phyloP scores from a whole-genome alignment of 441 rosid species.

The Populus trichocarpa region DNA sequence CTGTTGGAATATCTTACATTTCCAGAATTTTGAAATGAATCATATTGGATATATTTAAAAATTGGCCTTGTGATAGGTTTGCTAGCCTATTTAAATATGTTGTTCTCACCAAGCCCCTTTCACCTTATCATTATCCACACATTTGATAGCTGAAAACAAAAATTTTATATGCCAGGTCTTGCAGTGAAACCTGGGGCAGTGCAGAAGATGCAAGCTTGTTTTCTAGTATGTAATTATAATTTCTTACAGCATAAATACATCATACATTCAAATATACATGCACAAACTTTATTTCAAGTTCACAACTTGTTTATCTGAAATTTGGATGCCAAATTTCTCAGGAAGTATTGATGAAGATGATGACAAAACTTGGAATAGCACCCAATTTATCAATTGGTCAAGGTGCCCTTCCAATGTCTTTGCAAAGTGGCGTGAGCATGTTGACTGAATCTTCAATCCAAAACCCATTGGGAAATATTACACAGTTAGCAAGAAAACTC shows the following conservation, averaged over 20 bases:
- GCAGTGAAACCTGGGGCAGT: slow-evolving; percentile 82
- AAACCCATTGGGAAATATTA: slow-evolving; percentile 38
- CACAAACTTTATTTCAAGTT: not conserved
- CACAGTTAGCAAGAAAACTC: slow-evolving; percentile 32
- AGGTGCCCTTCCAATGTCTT: slow-evolving; percentile 37
- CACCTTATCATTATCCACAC: not conserved
- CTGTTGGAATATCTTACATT: not conserved
- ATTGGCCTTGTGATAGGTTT: not conserved
- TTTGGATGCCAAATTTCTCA: slow-evolving; percentile 28
- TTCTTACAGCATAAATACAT: not conserved
- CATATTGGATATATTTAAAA: not conserved
- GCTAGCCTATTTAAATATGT: not conserved
- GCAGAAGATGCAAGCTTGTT: slow-evolving; percentile 53
- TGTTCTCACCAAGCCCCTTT: not conserved
- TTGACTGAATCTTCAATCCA: slow-evolving; percentile 32
- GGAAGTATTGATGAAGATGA: slow-evolving; percentile 56
- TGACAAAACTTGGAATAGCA: slow-evolving; percentile 54
- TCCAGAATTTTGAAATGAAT: slow-evolving; percentile 6
- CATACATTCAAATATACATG: not conserved
- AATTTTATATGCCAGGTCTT: slow-evolving; percentile 47
- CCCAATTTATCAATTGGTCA: slow-evolving; percentile 37
- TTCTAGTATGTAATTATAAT: slow-evolving; percentile 38
- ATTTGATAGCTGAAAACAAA: not conserved
- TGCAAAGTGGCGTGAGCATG: slow-evolving; percentile 40
- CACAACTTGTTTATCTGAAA: slow-evolving; percentile 23